Evolutionary conservation across 495 filamentous ascomycete genomes (phyloP), one percentile per base, ranked within the genome.

Genomic region (Penicillium silybi): DNA sequence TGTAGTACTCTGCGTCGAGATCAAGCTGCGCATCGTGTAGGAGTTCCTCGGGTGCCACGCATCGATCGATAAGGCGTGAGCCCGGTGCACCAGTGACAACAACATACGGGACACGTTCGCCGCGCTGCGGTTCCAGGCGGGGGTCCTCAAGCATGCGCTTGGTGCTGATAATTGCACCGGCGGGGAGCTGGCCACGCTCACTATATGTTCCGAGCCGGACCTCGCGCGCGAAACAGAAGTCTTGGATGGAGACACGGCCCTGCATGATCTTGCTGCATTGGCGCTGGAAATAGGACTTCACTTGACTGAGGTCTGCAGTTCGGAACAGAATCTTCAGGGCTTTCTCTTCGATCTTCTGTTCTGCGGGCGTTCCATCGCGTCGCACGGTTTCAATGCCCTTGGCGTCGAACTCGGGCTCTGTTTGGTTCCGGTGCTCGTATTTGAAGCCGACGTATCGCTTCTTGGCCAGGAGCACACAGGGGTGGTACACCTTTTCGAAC

Each of bases 361-460:
- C 89, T 0, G 92, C 93, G 0, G 92, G 90, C 3, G 90, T 97
- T 41, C 93, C 93, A 69, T 98, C 93, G 47, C 93, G 82, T 8
- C 93, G 82, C 22, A 98, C 92, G 0, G 95, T 97, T 74, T 98
- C 93, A 51, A 97, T 97, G 25, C 93, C 93, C 64, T 98, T 98
- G 39, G 95, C 93, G 63, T 98, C 93, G 55, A 98, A 97, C 17
- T 95, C 90, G 18, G 93, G 95, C 54, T 88, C 83, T 17, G 66
- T 74, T 64, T 98, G 92, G 16, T 79, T 70, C 22, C 80, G 82
- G 53, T 79, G 81, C 63, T 98, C 93, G 70, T 95, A 98, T 64
- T 95, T 97, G 76, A 95, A 97, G 19, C 93, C 93, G 32, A 97
- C 95, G 62, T 98, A 98, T 34, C 93, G 88, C 68, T 98, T 98